Percentiles rank a stretch among this genome's conserved stretches.
Conservation (phyloP, 2,329 filamentous ascomycete species). For the Hymenoscyphus repandus region DNA sequence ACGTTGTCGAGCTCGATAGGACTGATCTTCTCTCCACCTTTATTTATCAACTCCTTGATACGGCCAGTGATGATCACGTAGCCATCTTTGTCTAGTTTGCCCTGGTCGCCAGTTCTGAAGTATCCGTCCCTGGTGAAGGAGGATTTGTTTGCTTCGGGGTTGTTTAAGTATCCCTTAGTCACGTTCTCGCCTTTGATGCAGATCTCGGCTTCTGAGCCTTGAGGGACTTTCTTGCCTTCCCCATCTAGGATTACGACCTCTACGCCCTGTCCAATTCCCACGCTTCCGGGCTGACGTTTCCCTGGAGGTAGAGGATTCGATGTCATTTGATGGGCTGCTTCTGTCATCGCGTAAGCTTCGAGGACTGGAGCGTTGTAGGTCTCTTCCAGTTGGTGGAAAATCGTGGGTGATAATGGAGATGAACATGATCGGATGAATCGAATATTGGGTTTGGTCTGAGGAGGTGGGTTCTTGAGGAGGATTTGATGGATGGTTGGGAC, state of each 20-base stretch:
- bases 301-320: slow-evolving; percentile 66
- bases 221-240: slow-evolving; percentile 60
- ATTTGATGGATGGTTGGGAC: slow-evolving; percentile 94
- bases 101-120: slow-evolving; percentile 86
- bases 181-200: slow-evolving; percentile 79
- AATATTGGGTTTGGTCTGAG: slow-evolving; percentile 64
- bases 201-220: slow-evolving; percentile 73
- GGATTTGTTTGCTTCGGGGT: slow-evolving; percentile 66
- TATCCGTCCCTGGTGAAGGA: slow-evolving; percentile 72
- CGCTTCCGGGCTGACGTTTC: slow-evolving; percentile 74
- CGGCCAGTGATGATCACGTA: slow-evolving; percentile 85
- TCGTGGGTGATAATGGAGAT: slow-evolving; percentile 74
- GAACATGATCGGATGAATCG: slow-evolving; percentile 87
- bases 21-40: slow-evolving; percentile 84
- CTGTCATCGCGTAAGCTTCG: slow-evolving; percentile 90
- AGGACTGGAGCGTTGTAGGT: slow-evolving; percentile 74
- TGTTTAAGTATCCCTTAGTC: slow-evolving; percentile 81
- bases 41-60: slow-evolving; percentile 91
- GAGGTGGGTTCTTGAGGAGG: slow-evolving; percentile 67
- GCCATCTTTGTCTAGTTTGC: slow-evolving; percentile 71
- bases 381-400: slow-evolving; percentile 73
- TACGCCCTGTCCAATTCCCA: slow-evolving; percentile 78
- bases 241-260: slow-evolving; percentile 73
- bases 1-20: slow-evolving; percentile 86
- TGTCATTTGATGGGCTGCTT: slow-evolving; percentile 82